Conservation (phyloP, 148 eudicot genomes). For the Drosera capensis region DNA sequence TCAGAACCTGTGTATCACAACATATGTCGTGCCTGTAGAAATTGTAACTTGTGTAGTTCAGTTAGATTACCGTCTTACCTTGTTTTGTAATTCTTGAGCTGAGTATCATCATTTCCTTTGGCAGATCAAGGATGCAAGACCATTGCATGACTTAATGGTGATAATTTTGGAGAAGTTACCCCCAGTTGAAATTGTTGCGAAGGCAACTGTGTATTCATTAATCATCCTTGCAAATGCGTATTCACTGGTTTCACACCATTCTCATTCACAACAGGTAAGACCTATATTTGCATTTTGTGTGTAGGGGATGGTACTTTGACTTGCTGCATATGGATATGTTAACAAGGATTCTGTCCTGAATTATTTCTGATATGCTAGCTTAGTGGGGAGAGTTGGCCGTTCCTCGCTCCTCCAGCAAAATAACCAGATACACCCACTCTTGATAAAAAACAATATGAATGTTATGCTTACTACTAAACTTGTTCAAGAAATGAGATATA, state of each 20-base stretch:
- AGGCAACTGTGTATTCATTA: constrained; percentile 67
- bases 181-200: constrained; percentile 40
- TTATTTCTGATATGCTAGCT: not conserved
- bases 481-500: too few species aligned
- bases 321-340: too few species aligned
- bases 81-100: not conserved
- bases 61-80: not conserved
- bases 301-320: not conserved
- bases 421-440: too few species aligned
- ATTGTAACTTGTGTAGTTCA: not conserved
- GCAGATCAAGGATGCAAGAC: constrained; percentile 55
- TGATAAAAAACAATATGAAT: too few species aligned
- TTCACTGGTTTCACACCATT: constrained; percentile 35
- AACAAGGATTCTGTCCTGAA: too few species aligned
- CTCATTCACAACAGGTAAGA: constrained; percentile 65
- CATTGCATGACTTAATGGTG: constrained; percentile 71
- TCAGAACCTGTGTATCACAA: too few species aligned
- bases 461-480: too few species aligned
- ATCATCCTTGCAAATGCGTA: constrained; percentile 65
- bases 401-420: too few species aligned
- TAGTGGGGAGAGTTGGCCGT: too few species aligned
- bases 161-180: constrained; percentile 67
- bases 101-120: not conserved
- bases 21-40: not conserved
- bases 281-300: not conserved